phyloP scores from a whole-genome alignment of 2,329 filamentous ascomycete species.

The Cercospora sp. region DNA sequence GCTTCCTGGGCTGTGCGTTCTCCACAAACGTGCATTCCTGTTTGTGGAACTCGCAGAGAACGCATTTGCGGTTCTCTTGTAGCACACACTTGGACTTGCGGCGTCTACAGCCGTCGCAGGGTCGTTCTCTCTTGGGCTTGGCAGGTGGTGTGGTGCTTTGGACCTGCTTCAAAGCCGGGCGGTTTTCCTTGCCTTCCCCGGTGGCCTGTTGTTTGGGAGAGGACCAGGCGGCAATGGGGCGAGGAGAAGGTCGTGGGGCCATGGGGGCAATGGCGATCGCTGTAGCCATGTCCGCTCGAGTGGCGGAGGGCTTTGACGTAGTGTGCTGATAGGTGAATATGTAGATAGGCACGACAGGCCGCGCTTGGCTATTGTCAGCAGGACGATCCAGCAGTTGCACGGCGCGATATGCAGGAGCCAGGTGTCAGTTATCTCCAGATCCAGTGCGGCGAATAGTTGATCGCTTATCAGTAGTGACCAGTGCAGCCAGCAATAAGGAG shows the following conservation, averaged over 20 bases:
- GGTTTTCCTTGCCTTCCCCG: conserved; percentile 46
- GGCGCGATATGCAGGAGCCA: conserved; percentile 21
- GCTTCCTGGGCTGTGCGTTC: conserved; percentile 75
- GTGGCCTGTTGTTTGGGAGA: conserved; percentile 43
- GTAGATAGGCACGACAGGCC: conserved; percentile 21
- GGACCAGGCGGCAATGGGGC: conserved; percentile 50
- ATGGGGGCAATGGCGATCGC: conserved; percentile 52
- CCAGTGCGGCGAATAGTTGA: conserved; percentile 17
- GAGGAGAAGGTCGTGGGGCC: conserved; percentile 48
- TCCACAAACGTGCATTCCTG: conserved; percentile 77
- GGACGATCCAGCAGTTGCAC: conserved; percentile 15
- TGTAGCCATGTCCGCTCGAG: conserved; percentile 44
- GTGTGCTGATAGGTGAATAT: conserved; percentile 23
- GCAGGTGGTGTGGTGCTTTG: conserved; percentile 31
- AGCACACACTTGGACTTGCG: conserved; percentile 76
- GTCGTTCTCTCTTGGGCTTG: conserved; percentile 36
- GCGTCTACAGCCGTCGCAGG: conserved; percentile 73
- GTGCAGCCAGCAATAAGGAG: conserved; percentile 14
- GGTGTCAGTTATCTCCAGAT: conserved; percentile 20
- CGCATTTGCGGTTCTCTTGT: conserved; percentile 71
- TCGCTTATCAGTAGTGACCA: conserved; percentile 22
- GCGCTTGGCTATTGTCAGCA: conserved; percentile 20
- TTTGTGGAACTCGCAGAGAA: conserved; percentile 75
- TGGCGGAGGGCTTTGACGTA: conserved; percentile 26
- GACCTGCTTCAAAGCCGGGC: conserved; percentile 40